phyloP scores from a whole-genome alignment of 2,329 filamentous ascomycete species.

The Xylaria sp. region DNA sequence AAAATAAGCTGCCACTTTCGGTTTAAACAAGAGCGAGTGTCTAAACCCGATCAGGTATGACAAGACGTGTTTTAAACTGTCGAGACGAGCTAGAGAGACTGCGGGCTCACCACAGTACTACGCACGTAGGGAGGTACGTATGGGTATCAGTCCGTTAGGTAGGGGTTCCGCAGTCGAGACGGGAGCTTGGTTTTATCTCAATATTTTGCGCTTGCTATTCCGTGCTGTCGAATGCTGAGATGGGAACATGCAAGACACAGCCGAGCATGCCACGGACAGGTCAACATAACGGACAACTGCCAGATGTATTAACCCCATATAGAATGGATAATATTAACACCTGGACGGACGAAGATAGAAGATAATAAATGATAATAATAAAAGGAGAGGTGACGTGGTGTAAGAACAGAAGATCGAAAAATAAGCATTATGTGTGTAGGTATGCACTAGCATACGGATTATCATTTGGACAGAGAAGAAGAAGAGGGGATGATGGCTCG shows the following conservation, averaged over 20 bases:
- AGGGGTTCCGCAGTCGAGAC: not conserved
- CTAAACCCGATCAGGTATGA: conserved; percentile 21
- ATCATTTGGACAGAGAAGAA: not conserved
- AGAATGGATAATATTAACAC: conserved; percentile 7
- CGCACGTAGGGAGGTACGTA: not conserved
- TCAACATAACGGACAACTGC: no score
- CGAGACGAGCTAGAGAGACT: not conserved
- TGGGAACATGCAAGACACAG: conserved; percentile 20
- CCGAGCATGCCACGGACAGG: conserved; percentile 11
- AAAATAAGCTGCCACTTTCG: conserved; percentile 9
- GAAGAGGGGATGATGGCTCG: not conserved
- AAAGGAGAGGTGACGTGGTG: not conserved
- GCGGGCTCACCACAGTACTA: not conserved
- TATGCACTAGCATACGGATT: not conserved
- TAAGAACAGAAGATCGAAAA: not conserved
- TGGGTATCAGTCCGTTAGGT: conserved; percentile 4
- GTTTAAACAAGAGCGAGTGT: not conserved
- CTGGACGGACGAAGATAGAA: conserved; percentile 7
- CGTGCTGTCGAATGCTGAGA: not conserved
- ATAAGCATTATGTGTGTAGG: no score
- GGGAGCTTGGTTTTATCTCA: not conserved
- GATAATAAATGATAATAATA: not conserved
- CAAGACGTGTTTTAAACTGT: conserved; percentile 11
- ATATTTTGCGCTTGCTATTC: not conserved
- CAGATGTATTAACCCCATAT: no score